These are phyloP conservation scores for Schizothecium vesticola DNA, from an alignment of 495 filamentous ascomycete species.

Conservation along the genomic window DNA sequence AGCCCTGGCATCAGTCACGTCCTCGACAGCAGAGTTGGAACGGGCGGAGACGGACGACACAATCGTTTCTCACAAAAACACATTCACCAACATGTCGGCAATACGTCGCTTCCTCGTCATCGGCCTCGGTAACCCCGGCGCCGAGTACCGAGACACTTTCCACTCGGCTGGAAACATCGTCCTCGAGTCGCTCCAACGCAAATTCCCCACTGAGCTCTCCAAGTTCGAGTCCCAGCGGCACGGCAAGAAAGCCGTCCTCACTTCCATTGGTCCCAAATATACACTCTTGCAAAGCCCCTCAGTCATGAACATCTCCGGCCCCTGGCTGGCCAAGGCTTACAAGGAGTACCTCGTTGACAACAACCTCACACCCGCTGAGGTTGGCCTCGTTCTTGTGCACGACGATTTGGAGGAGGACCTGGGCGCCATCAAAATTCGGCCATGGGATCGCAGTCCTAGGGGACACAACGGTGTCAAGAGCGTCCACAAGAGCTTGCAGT, in stretches of 20 bases:
- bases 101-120: constrained; percentile 42
- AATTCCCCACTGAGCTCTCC: constrained; percentile 38
- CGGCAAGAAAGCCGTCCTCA: constrained; percentile 36
- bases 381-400: constrained; percentile 66
- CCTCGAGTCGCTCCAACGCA: constrained; percentile 48
- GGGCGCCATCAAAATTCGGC: constrained; percentile 55
- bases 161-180: constrained; percentile 76
- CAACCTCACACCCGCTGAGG: constrained; percentile 27
- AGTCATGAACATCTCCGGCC: constrained; percentile 71
- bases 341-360: constrained; percentile 32
- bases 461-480: constrained; percentile 82
- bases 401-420: constrained; percentile 72
- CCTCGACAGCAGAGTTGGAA: neutral
- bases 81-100: constrained; percentile 17
- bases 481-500: constrained; percentile 45
- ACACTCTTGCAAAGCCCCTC: constrained; percentile 63
- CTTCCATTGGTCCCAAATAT: constrained; percentile 45
- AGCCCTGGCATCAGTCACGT: neutral
- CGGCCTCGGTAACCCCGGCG: constrained; percentile 42
- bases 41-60: neutral
- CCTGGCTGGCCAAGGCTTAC: constrained; percentile 45
- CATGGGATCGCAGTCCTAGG: constrained; percentile 54
- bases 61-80: neutral
- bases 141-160: constrained; percentile 60
- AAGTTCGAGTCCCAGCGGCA: constrained; percentile 39